Percentiles rank a stretch among this genome's conserved stretches.
Conservation (phyloP, 805 yeast genomes). For the Clavispora asparagi region DNA sequence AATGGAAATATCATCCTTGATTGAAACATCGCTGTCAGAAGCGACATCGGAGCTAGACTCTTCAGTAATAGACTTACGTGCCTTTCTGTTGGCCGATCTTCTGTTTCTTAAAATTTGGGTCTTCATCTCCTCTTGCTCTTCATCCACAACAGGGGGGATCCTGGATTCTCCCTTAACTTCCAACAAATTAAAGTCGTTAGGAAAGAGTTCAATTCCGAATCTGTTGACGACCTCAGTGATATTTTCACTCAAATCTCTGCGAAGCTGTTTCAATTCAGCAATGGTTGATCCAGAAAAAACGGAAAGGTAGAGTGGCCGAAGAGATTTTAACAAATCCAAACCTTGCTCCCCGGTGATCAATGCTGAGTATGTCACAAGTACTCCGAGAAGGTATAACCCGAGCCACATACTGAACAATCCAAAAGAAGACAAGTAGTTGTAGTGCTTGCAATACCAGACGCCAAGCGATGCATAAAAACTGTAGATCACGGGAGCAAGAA, state of each 20-base stretch:
- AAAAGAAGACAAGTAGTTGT: slow-evolving; percentile 9
- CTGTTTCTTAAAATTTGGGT: slow-evolving; percentile 44
- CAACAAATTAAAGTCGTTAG: slow-evolving; percentile 65
- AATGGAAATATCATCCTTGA: slow-evolving; percentile 20
- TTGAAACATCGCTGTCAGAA: slow-evolving; percentile 16
- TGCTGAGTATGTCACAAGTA: slow-evolving; percentile 80
- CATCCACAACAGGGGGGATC: slow-evolving; percentile 31
- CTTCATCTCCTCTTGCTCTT: slow-evolving; percentile 46
- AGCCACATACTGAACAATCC: slow-evolving; percentile 39
- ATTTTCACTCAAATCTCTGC: slow-evolving; percentile 60
- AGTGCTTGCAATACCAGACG: slow-evolving; percentile 21
- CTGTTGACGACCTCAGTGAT: slow-evolving; percentile 77
- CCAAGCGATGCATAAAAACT: slow-evolving; percentile 70
- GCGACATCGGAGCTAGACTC: slow-evolving; percentile 3
- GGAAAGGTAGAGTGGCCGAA: slow-evolving; percentile 73
- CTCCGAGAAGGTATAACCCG: slow-evolving; percentile 55
- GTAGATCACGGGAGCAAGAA: slow-evolving; percentile 83
- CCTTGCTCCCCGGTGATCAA: slow-evolving; percentile 90
- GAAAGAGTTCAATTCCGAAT: slow-evolving; percentile 79
- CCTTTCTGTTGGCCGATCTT: slow-evolving; percentile 28
- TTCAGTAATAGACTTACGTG: slow-evolving; percentile 10
- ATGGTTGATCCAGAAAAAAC: slow-evolving; percentile 55
- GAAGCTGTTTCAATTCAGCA: slow-evolving; percentile 51
- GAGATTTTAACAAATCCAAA: slow-evolving; percentile 76
- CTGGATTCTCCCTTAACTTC: slow-evolving; percentile 39